Conservation (phyloP, 768 basidiomycete genomes). For the Collybia mongolica region DNA sequence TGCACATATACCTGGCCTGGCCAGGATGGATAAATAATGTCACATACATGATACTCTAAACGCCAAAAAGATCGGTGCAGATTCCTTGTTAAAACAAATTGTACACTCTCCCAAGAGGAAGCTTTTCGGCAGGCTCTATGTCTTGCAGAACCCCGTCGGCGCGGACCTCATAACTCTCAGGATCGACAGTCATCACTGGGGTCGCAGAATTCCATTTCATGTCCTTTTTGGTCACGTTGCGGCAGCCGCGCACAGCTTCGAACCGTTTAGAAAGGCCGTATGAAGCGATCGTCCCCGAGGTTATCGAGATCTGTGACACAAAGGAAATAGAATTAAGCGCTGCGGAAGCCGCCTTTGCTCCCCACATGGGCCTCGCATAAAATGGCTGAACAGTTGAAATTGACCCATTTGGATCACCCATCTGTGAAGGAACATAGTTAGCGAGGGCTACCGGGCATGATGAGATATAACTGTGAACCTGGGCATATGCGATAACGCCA, state of each 20-base stretch:
- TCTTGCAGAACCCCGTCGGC: constrained; percentile 80
- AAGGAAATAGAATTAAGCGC: constrained; percentile 85
- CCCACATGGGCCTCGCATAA: constrained; percentile 93
- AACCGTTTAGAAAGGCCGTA: constrained; percentile 73
- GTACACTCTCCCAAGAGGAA: constrained; percentile 72
- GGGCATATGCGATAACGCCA: constrained; percentile 88
- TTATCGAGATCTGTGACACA: constrained; percentile 74
- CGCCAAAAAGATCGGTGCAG: too few species aligned
- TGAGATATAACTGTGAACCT: constrained; percentile 41
- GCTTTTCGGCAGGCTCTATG: constrained; percentile 64
- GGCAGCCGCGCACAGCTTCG: constrained; percentile 77
- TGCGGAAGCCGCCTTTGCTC: constrained; percentile 69
- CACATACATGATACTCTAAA: too few species aligned
- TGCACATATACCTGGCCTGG: too few species aligned
- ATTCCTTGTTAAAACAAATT: constrained; percentile 65
- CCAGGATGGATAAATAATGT: too few species aligned
- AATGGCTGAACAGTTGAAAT: constrained; percentile 95
- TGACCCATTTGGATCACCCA: constrained; percentile 96
- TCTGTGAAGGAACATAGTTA: constrained; percentile 40
- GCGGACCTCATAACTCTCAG: constrained; percentile 85
- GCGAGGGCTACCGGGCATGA: neutral
- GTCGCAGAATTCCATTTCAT: constrained; percentile 91
- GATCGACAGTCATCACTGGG: constrained; percentile 87
- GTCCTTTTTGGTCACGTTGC: constrained; percentile 74
- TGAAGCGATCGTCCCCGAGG: constrained; percentile 51